Percentiles rank a stretch among this genome's conserved stretches.
Conservation (phyloP, 2,329 filamentous ascomycete species). For the Xylaria sp. region DNA sequence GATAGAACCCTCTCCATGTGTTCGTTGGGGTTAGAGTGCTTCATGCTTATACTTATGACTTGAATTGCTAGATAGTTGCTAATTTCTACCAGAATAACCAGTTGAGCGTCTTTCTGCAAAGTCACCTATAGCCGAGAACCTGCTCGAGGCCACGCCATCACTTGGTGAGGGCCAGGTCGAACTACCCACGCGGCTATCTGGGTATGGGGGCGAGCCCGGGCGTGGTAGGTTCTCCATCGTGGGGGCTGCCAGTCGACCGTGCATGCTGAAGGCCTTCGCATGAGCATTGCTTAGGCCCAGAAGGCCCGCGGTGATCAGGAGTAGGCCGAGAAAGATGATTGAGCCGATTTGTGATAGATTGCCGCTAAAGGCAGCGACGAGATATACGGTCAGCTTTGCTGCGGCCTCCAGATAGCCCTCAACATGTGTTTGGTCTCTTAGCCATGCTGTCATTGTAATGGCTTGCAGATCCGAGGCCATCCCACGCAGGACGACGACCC, state of each 20-base stretch:
- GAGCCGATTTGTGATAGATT: slow-evolving; percentile 66
- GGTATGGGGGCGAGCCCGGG: slow-evolving; percentile 38
- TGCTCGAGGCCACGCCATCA: slow-evolving; percentile 41
- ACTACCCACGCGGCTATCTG: slow-evolving; percentile 40
- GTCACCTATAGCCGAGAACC: slow-evolving; percentile 44
- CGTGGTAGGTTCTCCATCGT: slow-evolving; percentile 45
- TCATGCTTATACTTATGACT: slow-evolving; percentile 4
- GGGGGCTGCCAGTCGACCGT: slow-evolving; percentile 59
- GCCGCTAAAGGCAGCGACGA: slow-evolving; percentile 65
- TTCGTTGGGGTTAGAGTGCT: neutral
- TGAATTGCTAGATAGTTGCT: slow-evolving; percentile 1
- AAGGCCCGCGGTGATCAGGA: slow-evolving; percentile 64
- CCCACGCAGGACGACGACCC: slow-evolving; percentile 65
- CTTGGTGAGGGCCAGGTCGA: slow-evolving; percentile 41
- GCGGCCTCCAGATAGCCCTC: slow-evolving; percentile 64
- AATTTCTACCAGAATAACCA: neutral
- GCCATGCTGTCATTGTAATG: slow-evolving; percentile 67
- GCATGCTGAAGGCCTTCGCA: slow-evolving; percentile 60
- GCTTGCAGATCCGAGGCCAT: slow-evolving; percentile 67
- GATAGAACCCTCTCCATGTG: neutral
- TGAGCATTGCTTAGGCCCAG: slow-evolving; percentile 66
- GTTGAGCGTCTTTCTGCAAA: slow-evolving; percentile 45
- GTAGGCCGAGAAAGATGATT: slow-evolving; percentile 61
- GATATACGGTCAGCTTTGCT: slow-evolving; percentile 68
- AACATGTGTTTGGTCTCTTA: slow-evolving; percentile 61